Evolutionary conservation across 1,284 basidiomycete genomes (phyloP).

Genomic region (Ustilago esculenta): DNA sequence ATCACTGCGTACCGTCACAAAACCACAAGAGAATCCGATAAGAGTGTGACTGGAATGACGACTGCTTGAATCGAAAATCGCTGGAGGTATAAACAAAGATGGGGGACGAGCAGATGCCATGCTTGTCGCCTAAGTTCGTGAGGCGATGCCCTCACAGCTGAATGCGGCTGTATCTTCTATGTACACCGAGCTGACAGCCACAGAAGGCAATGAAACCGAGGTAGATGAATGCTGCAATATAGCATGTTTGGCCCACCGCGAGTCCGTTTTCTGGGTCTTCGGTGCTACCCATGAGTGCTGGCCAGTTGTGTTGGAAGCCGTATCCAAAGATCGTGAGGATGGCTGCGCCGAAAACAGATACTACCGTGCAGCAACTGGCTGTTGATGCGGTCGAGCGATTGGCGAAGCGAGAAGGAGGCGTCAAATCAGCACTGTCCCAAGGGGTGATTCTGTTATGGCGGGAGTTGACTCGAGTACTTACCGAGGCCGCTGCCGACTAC

Average conservation of each 20-base stretch:
- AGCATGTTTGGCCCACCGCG: slow-evolving; percentile 69
- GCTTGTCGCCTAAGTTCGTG: background rate
- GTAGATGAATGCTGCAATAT: slow-evolving; percentile 70
- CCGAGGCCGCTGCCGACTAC: slow-evolving; percentile 56
- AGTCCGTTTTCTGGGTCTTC: slow-evolving; percentile 70
- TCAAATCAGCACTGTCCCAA: slow-evolving; percentile 2
- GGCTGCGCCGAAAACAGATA: slow-evolving; percentile 71
- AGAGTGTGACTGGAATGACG: background rate
- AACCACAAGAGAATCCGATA: no score
- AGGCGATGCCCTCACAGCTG: slow-evolving; percentile 27
- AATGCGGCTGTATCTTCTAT: slow-evolving; percentile 62
- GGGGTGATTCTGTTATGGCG: background rate
- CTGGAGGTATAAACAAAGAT: slow-evolving; percentile 5
- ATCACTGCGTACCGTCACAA: no score
- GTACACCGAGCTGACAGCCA: slow-evolving; percentile 68
- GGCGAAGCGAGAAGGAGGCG: background rate
- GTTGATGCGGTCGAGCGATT: background rate
- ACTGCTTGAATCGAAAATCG: background rate
- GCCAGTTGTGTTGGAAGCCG: slow-evolving; percentile 65
- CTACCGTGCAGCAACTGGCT: slow-evolving; percentile 72
- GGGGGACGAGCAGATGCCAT: no score
- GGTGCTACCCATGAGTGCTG: slow-evolving; percentile 70
- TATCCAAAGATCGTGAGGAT: slow-evolving; percentile 69
- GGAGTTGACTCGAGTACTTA: slow-evolving; percentile 10
- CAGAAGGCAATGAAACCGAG: slow-evolving; percentile 71